Base-by-base conservation (phyloP, 2,329 filamentous ascomycete genomes). In the Polytolypa hystricis region DNA sequence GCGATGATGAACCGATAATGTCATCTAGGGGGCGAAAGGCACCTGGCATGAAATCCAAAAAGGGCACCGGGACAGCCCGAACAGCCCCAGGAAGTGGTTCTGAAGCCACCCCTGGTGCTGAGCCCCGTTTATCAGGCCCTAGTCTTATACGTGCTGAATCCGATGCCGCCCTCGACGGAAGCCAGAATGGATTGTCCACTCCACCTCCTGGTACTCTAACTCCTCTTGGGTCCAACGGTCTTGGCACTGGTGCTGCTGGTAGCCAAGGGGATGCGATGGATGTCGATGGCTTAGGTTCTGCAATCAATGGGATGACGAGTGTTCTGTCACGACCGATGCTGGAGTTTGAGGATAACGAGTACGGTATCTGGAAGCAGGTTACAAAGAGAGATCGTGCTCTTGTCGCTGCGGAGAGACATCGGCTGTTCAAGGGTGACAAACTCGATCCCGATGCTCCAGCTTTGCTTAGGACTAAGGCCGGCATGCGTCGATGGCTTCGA, bases 331-430 rank as follows among this genome's bases (percentile, higher is more conserved):
- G 69, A 10, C 82, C 93, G 48, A 84, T 93, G 47, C 72, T 74
- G 9, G 85, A 85, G 47, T 77, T 93, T 48, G 87, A 96, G 49
- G 87, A 96, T 40, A 65, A 73, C 2, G 89, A 95, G 54, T 94
- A 91, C 64, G 93, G 93, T 57, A 83, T 91, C 23, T 98, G 93
- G 91, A 98, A 96, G 64, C 89, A 96, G 60, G 85, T 94, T 27
- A 98, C 91, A 2, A 96, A 96, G 63, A 95, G 91, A 56, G 87
- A 94, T 52, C 79, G 91, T 43, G 91, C 91, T 3, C 66, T 81
- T 16, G 77, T 89, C 36, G 82, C 91, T 41, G 85, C 87, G 45
- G 84, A 94, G 55, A 76, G 91, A 20, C 79, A 86, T 57, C 75
- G 82, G 26, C 73, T 98, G 10, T 94, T 98, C 62, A 81, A 81